Percentiles rank a stretch among this genome's conserved stretches.
Evolutionary conservation across 495 filamentous ascomycete species (phyloP).

Genomic region (Glarea lozoyensis): DNA sequence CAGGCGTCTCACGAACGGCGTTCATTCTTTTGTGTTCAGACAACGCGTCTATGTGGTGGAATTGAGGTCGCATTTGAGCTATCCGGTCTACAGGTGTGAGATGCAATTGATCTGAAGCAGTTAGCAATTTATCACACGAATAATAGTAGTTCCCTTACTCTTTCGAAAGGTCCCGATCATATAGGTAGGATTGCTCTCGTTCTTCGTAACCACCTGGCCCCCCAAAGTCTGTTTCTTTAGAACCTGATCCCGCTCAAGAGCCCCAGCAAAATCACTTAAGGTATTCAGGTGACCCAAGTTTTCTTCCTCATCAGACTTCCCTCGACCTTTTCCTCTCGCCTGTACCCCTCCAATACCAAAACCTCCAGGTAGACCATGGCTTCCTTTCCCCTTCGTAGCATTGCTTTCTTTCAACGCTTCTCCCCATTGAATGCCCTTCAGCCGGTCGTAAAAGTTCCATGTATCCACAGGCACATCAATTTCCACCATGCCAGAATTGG

Average conservation of each 20-base stretch:
- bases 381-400: constrained; percentile 44
- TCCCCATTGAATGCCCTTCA: constrained; percentile 56
- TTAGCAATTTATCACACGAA: constrained; percentile 8
- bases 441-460: constrained; percentile 51
- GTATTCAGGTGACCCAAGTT: constrained; percentile 31
- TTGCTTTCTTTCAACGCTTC: constrained; percentile 52
- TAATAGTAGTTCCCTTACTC: constrained; percentile 28
- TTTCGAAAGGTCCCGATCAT: constrained; percentile 63
- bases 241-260: constrained; percentile 39
- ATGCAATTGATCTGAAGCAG: constrained; percentile 50
- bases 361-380: constrained; percentile 50
- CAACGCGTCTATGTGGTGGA: constrained; percentile 65
- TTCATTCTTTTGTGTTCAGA: constrained; percentile 37
- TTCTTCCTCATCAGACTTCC: constrained; percentile 26
- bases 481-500: constrained; percentile 59
- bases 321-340: constrained; percentile 28
- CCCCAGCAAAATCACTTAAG: constrained; percentile 36
- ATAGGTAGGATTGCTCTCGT: constrained; percentile 54
- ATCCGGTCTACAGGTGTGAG: constrained; percentile 59
- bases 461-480: constrained; percentile 62
- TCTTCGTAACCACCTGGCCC: constrained; percentile 52
- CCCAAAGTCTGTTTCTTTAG: constrained; percentile 54
- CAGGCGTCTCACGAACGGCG: constrained; percentile 33
- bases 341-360: constrained; percentile 41
- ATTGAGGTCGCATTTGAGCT: constrained; percentile 65